These are phyloP conservation scores for Rhexocercosporidium sp. DNA, from an alignment of 2,329 filamentous ascomycete species.

Conservation along the genomic window DNA sequence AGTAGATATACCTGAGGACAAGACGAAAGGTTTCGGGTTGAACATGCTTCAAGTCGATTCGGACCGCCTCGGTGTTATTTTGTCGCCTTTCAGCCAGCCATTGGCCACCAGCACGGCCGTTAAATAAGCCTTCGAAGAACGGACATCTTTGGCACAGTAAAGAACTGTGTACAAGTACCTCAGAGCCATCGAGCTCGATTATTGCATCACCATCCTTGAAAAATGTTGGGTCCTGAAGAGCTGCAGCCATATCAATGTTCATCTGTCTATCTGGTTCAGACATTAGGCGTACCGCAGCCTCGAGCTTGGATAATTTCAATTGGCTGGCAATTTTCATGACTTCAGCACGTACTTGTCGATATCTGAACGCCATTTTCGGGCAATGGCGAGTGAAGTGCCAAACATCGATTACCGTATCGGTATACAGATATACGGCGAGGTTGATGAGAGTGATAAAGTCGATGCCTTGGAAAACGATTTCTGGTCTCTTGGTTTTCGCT, in stretches of 20 bases:
- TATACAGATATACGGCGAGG: conserved; percentile 79
- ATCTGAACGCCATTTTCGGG: conserved; percentile 70
- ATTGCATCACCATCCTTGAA: conserved; percentile 82
- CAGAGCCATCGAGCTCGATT: conserved; percentile 77
- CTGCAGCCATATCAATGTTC: conserved; percentile 71
- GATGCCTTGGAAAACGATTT: conserved; percentile 70
- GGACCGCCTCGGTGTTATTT: conserved; percentile 56
- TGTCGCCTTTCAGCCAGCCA: conserved; percentile 80
- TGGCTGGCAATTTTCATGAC: conserved; percentile 83
- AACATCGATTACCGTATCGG: conserved; percentile 78
- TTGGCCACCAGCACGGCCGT: conserved; percentile 81
- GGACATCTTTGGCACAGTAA: conserved; percentile 84
- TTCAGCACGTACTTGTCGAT: conserved; percentile 80
- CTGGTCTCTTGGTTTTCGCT: conserved; percentile 51
- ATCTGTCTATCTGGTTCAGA: conserved; percentile 66
- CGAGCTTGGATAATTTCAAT: conserved; percentile 73
- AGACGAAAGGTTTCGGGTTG: conserved; percentile 74
- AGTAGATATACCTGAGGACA: conserved; percentile 82
- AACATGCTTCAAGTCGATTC: conserved; percentile 84
- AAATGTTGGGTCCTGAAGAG: conserved; percentile 70
- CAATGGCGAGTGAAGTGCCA: conserved; percentile 78
- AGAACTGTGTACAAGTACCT: conserved; percentile 75
- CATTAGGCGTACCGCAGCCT: conserved; percentile 79
- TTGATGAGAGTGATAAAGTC: conserved; percentile 84
- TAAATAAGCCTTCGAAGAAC: conserved; percentile 90